Evolutionary conservation across 2,329 filamentous ascomycete species (phyloP), one percentile per base, ranked within the genome.

Genomic region (Pleurostoma richardsiae): DNA sequence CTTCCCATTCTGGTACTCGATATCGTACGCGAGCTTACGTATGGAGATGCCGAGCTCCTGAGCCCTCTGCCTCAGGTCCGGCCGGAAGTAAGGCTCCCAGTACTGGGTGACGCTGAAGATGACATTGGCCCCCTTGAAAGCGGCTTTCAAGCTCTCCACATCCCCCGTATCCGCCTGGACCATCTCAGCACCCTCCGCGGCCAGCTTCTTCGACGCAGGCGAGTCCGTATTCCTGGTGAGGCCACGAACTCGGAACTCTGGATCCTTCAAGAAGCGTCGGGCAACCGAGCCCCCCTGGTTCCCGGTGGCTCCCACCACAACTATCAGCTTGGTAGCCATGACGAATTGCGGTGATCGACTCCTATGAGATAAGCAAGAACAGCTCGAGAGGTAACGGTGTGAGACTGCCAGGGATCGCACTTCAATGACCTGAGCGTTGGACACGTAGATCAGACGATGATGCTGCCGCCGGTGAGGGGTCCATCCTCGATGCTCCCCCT

Each of bases 81-180:
- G 64, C 3, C 68, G 63, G 55, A 70, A 69, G 54, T 77, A 77
- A 3, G 69, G 66, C 45, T 76, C 70, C 71, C 73, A 81, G 60
- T 76, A 81, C 51, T 81, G 70, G 0, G 77, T 82, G 43, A 78
- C 72, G 49, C 68, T 67, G 60, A 80, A 82, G 49, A 82, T 77
- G 47, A 70, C 56, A 48, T 72, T 69, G 19, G 74, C 75, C 6
- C 69, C 71, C 3, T 52, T 36, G 46, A 77, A 76, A 0, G 69
- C 72, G 0, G 53, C 39, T 41, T 64, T 57, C 31, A 79, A 63
- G 10, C 63, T 64, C 2, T 52, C 51, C 3, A 62, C 55, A 41
- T 75, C 68, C 46, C 71, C 65, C 30, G 76, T 57, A 31, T 79
- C 66, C 5, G 68, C 73, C 41, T 56, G 44, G 42, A 75, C 65